A percentile compares a stretch with the other conserved stretches of the same genome.
phyloP scores from a whole-genome alignment of 2,329 filamentous ascomycete species.

The Bipolaris sorokiniana region DNA sequence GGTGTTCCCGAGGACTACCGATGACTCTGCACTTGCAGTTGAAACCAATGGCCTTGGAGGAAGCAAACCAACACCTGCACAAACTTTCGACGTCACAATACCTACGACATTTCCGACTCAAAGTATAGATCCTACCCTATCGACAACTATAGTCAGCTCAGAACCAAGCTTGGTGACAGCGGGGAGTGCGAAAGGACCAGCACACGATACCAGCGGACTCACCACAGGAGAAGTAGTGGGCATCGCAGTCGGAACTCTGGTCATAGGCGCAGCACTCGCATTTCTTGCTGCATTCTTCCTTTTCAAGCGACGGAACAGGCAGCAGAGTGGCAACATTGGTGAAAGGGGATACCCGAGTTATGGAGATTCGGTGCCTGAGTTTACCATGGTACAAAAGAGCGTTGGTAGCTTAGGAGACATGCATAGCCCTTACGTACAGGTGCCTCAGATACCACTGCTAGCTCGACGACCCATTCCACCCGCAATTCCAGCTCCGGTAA shows the following conservation, averaged over 20 bases:
- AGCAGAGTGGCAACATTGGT: slow-evolving; percentile 8
- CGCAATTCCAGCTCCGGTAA: slow-evolving; percentile 9
- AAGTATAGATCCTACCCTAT: not conserved
- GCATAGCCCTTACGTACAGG: slow-evolving; percentile 35
- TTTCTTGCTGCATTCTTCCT: slow-evolving; percentile 38
- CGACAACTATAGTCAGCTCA: not conserved
- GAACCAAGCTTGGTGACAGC: not conserved
- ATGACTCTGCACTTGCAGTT: not conserved
- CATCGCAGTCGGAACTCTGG: slow-evolving; percentile 30
- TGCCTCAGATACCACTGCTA: slow-evolving; percentile 32
- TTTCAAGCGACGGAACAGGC: slow-evolving; percentile 35
- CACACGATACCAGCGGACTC: slow-evolving; percentile 5
- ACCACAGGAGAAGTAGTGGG: slow-evolving; percentile 29
- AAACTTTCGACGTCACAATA: not conserved
- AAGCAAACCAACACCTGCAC: not conserved
- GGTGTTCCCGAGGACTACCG: not conserved
- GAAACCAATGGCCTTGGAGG: not conserved
- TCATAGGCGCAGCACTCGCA: slow-evolving; percentile 39
- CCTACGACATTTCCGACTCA: not conserved
- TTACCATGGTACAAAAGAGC: slow-evolving; percentile 32
- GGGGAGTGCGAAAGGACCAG: not conserved
- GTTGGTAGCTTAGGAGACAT: slow-evolving; percentile 16
- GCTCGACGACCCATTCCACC: not conserved
- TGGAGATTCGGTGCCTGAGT: slow-evolving; percentile 32
- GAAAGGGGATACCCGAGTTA: slow-evolving; percentile 21